Base-by-base conservation (phyloP, 257 asterid genomes). In the Plantago elongata region DNA sequence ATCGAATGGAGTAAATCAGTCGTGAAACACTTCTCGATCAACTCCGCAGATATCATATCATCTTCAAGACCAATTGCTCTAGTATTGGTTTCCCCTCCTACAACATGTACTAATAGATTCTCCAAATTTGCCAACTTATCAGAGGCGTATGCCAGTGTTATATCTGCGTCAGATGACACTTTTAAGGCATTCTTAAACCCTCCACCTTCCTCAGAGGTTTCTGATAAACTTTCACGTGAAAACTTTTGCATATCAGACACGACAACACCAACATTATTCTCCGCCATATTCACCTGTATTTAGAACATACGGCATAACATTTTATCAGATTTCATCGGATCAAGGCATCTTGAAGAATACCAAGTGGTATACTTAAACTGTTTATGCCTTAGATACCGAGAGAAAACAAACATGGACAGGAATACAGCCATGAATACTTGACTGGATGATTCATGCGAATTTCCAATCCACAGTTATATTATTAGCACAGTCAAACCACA, bases 91-190 rank as follows among this genome's bases (percentile, higher is more conserved):
- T 75, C 84, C 60, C 72, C 73, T 0, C 83, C 71, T 64, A 74
- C 68, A 46, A 83, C 71, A 49, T 27, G 74, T 72, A 72, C 58
- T 62, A 92, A 74, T 30, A 92, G 89, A 61, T 77, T 74, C 67
- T 83, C 89, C 60, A 92, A 68, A 77, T 83, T 81, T 54, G 62
- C 69, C 64, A 86, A 71, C 69, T 92, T 92, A 67, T 84, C 83
- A 2, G 90, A 84, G 64, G 82, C 63, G 77, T 72, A 75, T 44
- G 80, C 82, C 47, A 84, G 61, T 69, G 79, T 78, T 65, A 43
- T 61, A 22, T 69, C 80, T 56, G 77, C 77, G 62, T 77, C 77
- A 13, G 75, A 68, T 9, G 78, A 79, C 37, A 74, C 71, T 65
- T 81, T 79, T 80, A 69, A 49, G 17, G 67, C 61, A 48, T 49